A percentile compares a stretch with the other conserved stretches of the same genome.
phyloP scores from a whole-genome alignment of 225 moss, liverwort and hornwort species.

The Pseudoscleropodium purum region DNA sequence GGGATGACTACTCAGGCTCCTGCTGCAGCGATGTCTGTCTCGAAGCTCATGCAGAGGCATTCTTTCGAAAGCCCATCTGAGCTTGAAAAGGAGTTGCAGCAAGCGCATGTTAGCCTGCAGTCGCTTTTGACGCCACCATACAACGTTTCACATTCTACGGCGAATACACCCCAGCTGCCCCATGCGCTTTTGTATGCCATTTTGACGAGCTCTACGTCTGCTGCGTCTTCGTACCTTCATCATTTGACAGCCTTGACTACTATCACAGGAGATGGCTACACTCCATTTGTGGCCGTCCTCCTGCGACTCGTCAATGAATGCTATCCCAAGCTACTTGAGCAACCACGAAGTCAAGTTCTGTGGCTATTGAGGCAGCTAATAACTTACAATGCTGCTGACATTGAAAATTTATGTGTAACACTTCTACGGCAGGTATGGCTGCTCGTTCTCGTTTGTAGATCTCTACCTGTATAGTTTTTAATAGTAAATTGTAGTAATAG shows the following conservation, averaged over 20 bases:
- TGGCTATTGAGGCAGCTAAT: conserved; percentile 94
- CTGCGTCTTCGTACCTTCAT: conserved; percentile 68
- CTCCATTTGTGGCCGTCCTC: conserved; percentile 72
- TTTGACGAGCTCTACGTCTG: conserved; percentile 47
- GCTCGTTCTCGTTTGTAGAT: background rate
- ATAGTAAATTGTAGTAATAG: background rate
- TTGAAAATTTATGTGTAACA: conserved; percentile 66
- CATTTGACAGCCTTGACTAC: conserved; percentile 86
- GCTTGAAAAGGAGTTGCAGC: conserved; percentile 75
- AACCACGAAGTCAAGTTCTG: conserved; percentile 71
- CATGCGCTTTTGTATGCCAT: conserved; percentile 92
- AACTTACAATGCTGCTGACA: conserved; percentile 66
- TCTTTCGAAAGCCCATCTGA: conserved; percentile 64
- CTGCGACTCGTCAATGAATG: conserved; percentile 85
- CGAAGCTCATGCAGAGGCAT: conserved; percentile 74
- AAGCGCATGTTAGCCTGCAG: conserved; percentile 61
- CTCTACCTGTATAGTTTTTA: background rate
- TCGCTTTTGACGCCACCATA: conserved; percentile 70
- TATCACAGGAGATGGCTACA: conserved; percentile 85
- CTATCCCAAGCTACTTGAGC: conserved; percentile 80
- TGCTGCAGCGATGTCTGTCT: conserved; percentile 52
- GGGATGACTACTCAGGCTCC: conserved; percentile 47
- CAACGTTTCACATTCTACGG: conserved; percentile 63
- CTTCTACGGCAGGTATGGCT: conserved; percentile 56
- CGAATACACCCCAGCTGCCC: conserved; percentile 67